A percentile compares a stretch with the other conserved stretches of the same genome.
Conservation (phyloP, 331 rosid species). For the Malus hybrid region DNA sequence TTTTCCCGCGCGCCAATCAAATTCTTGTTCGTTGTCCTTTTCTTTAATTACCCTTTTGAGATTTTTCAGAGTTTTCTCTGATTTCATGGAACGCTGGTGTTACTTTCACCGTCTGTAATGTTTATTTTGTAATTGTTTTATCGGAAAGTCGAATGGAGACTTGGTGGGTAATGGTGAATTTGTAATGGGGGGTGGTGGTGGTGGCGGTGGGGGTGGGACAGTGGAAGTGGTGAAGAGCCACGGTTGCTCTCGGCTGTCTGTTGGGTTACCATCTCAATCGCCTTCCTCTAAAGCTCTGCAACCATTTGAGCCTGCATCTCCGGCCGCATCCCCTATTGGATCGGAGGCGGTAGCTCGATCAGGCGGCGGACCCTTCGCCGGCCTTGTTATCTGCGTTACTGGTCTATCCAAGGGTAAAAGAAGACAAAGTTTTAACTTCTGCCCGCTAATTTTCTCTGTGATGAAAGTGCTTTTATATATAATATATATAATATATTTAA, state of each 20-base stretch:
- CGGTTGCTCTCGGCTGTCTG: conserved; percentile 74
- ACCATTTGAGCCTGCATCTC: conserved; percentile 56
- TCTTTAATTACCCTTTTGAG: neutral
- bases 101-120: neutral
- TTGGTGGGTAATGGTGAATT: conserved; percentile 19
- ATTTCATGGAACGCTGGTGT: conserved; percentile 3
- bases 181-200: conserved; percentile 52
- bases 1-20: conserved; percentile 20
- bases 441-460: neutral
- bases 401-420: conserved; percentile 83
- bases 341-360: conserved; percentile 40
- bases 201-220: conserved; percentile 24
- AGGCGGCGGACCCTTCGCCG: conserved; percentile 61
- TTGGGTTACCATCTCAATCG: conserved; percentile 49
- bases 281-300: conserved; percentile 46
- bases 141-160: neutral
- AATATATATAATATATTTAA: neutral
- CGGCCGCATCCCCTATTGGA: conserved; percentile 47
- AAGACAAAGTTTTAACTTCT: neutral
- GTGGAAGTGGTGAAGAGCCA: conserved; percentile 73
- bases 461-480: neutral
- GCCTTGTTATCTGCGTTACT: conserved; percentile 87
- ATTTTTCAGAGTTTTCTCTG: conserved; percentile 2
- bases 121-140: neutral
- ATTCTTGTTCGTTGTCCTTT: neutral